Evolutionary conservation across 768 basidiomycete species (phyloP).

Genomic region (Boletus reticuloceps): DNA sequence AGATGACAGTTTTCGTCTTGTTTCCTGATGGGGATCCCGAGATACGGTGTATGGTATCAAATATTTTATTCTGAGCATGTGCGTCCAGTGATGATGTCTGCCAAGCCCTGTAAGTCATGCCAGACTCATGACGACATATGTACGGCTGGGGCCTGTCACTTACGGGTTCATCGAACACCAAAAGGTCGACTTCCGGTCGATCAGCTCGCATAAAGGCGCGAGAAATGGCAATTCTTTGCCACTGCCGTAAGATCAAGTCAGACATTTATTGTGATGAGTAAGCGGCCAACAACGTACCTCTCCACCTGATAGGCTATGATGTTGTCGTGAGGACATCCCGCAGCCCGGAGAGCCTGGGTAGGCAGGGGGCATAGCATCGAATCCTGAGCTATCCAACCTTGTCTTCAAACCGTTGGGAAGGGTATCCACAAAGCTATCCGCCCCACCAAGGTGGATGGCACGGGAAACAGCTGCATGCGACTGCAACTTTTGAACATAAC

Average conservation of each 20-base stretch:
- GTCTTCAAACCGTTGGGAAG: slow-evolving; percentile 74
- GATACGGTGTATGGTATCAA: slow-evolving; percentile 68
- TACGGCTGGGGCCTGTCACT: slow-evolving; percentile 22
- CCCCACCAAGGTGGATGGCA: slow-evolving; percentile 74
- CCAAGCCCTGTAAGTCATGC: slow-evolving; percentile 1
- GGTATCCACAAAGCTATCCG: slow-evolving; percentile 58
- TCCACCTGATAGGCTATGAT: slow-evolving; percentile 79
- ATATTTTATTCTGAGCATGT: slow-evolving; percentile 75
- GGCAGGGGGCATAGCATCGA: slow-evolving; percentile 43
- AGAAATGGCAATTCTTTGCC: slow-evolving; percentile 85
- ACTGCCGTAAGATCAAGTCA: slow-evolving; percentile 43
- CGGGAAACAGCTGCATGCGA: slow-evolving; percentile 53
- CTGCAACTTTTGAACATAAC: slow-evolving; percentile 62
- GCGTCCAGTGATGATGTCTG: slow-evolving; percentile 82
- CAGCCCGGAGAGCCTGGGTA: slow-evolving; percentile 28
- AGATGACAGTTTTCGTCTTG: slow-evolving; percentile 69
- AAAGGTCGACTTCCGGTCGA: slow-evolving; percentile 70
- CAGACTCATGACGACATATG: slow-evolving; percentile 3
- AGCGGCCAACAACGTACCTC: slow-evolving; percentile 51
- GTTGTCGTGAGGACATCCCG: slow-evolving; percentile 35
- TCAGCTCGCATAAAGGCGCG: slow-evolving; percentile 84
- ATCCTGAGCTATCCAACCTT: slow-evolving; percentile 61
- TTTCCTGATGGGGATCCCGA: slow-evolving; percentile 56
- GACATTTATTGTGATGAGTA: slow-evolving; percentile 11
- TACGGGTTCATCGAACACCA: slow-evolving; percentile 85